A percentile compares a stretch with the other conserved stretches of the same genome.
These are phyloP conservation scores for Lipomyces spencermartinsiae DNA, from an alignment of 805 yeast genomes.

Conservation along the genomic window DNA sequence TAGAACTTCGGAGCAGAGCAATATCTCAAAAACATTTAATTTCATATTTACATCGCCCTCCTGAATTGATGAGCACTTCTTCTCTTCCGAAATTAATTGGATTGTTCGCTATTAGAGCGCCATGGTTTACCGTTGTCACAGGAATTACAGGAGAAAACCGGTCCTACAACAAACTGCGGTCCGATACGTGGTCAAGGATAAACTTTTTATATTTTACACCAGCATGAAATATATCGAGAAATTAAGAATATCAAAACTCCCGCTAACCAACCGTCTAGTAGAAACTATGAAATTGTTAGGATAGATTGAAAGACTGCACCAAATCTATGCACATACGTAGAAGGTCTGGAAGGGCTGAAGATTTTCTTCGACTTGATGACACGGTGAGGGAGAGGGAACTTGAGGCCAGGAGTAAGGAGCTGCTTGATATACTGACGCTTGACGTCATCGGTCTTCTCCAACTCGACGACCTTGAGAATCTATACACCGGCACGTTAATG, in stretches of 20 bases:
- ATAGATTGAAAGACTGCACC: no score
- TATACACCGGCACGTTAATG: neutral
- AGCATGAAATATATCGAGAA: neutral
- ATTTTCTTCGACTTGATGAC: slow-evolving; percentile 86
- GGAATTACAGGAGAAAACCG: neutral
- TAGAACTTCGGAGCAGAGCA: no score
- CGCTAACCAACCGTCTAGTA: neutral
- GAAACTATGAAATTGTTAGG: neutral
- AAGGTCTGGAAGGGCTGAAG: slow-evolving; percentile 91
- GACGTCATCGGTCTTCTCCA: slow-evolving; percentile 96
- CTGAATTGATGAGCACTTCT: no score
- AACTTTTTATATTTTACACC: neutral
- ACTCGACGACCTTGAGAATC: slow-evolving; percentile 96
- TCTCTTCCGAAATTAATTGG: no score
- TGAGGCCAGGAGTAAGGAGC: slow-evolving; percentile 91
- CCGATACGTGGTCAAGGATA: neutral
- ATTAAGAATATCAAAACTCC: neutral
- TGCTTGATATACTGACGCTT: slow-evolving; percentile 99
- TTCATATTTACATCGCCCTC: no score
- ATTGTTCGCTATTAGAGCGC: neutral
- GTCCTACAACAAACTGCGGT: neutral
- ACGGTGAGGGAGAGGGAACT: slow-evolving; percentile 99
- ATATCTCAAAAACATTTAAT: no score
- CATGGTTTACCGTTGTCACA: neutral
- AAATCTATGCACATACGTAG: slow-evolving; percentile 56